These are phyloP conservation scores for Podila minutissima DNA, from an alignment of 192 early-diverging fungal genomes.

Conservation along the genomic window DNA sequence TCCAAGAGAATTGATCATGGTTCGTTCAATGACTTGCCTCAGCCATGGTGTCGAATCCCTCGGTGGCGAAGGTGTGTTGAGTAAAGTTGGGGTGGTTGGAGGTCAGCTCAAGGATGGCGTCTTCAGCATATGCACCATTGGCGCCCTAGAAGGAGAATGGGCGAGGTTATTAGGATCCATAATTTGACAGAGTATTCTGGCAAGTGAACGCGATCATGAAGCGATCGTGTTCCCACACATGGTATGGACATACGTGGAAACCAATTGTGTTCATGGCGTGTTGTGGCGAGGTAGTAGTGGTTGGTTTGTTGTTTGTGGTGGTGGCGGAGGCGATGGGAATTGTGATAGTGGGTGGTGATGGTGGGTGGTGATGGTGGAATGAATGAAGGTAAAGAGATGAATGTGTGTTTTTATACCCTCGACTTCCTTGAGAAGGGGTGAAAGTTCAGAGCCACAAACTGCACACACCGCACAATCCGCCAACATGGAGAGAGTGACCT, in stretches of 20 bases:
- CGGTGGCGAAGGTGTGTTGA: slow-evolving; percentile 28
- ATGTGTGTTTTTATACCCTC: neutral
- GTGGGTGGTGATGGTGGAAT: neutral
- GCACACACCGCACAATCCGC: too few relatives aligned
- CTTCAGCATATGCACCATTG: slow-evolving; percentile 50
- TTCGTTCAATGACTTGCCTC: slow-evolving; percentile 15
- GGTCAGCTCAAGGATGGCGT: slow-evolving; percentile 47
- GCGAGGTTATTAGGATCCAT: neutral
- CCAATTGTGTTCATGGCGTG: slow-evolving; percentile 38
- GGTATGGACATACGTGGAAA: slow-evolving; percentile 26
- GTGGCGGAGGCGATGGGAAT: neutral
- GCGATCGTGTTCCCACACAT: neutral
- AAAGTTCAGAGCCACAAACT: too few relatives aligned
- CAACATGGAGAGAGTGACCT: too few relatives aligned
- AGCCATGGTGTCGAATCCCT: slow-evolving; percentile 41
- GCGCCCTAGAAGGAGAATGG: slow-evolving; percentile 15
- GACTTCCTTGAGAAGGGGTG: too few relatives aligned
- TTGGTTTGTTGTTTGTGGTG: too few relatives aligned
- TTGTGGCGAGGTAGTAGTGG: too few relatives aligned
- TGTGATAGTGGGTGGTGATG: neutral
- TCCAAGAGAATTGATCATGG: neutral
- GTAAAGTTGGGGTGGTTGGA: slow-evolving; percentile 41
- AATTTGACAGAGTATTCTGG: too few relatives aligned
- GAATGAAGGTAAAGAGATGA: neutral
- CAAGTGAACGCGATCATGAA: neutral